Evolutionary conservation across 2,329 filamentous ascomycete species (phyloP).

Genomic region (Claviceps digitariae): DNA sequence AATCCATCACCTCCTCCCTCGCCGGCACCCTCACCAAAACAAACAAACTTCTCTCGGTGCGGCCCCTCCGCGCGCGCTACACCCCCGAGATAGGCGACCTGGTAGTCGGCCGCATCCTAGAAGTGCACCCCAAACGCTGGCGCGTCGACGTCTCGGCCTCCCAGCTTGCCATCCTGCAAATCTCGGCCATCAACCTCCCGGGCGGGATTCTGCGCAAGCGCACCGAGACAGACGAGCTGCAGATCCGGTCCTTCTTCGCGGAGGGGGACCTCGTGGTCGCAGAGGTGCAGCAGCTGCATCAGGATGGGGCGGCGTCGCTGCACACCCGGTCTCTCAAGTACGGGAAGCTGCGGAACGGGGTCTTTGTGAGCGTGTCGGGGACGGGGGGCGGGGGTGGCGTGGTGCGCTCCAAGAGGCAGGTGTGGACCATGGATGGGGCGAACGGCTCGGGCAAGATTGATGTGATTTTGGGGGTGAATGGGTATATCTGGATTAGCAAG

Average conservation of each 20-base stretch:
- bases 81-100: slow-evolving; percentile 93
- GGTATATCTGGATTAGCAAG: slow-evolving; percentile 90
- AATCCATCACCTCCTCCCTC: slow-evolving; percentile 74
- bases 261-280: slow-evolving; percentile 91
- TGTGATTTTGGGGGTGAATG: slow-evolving; percentile 85
- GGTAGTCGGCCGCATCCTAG: slow-evolving; percentile 83
- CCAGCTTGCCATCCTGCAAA: slow-evolving; percentile 70
- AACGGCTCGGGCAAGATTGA: slow-evolving; percentile 56
- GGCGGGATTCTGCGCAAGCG: slow-evolving; percentile 83
- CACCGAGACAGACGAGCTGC: slow-evolving; percentile 91
- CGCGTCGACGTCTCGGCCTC: slow-evolving; percentile 86
- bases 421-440: slow-evolving; percentile 61
- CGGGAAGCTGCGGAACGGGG: slow-evolving; percentile 86
- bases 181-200: slow-evolving; percentile 86
- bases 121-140: slow-evolving; percentile 90
- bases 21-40: slow-evolving; percentile 84
- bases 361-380: slow-evolving; percentile 72
- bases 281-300: slow-evolving; percentile 81
- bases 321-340: slow-evolving; percentile 89
- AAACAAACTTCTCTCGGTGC: slow-evolving; percentile 91
- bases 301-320: slow-evolving; percentile 72
- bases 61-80: slow-evolving; percentile 82
- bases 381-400: slow-evolving; percentile 79
- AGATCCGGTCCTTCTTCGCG: slow-evolving; percentile 93
- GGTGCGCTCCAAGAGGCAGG: slow-evolving; percentile 69